These are phyloP conservation scores for Termitomyces sp. DNA, from an alignment of 768 basidiomycete genomes.

Conservation along the genomic window DNA sequence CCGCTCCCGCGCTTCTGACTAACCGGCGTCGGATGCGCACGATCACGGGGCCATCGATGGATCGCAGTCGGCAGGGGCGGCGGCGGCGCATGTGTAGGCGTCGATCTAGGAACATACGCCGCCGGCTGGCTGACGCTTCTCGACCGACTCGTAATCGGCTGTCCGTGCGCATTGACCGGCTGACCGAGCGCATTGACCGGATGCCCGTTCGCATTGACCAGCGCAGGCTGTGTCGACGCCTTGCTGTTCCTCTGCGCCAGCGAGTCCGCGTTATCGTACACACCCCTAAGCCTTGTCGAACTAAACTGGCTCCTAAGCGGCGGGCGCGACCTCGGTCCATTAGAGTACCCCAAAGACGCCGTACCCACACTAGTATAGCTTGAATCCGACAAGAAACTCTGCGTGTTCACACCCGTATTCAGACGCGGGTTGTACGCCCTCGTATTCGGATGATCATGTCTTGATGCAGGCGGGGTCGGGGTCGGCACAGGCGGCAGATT, in stretches of 20 bases:
- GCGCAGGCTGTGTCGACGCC: conserved; percentile 15
- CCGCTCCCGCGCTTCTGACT: conserved; percentile 75
- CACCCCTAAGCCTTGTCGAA: conserved; percentile 49
- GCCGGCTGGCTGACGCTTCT: conserved; percentile 79
- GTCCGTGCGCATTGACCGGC: conserved; percentile 20
- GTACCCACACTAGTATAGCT: conserved; percentile 19
- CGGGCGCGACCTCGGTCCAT: conserved; percentile 31
- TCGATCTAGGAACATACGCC: conserved; percentile 54
- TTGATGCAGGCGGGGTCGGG: conserved; percentile 11
- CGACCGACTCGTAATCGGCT: conserved; percentile 45
- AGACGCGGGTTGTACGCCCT: conserved; percentile 43
- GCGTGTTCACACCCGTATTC: conserved; percentile 35
- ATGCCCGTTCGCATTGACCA: conserved; percentile 19
- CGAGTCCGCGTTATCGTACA: conserved; percentile 42
- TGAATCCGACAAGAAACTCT: conserved; percentile 40
- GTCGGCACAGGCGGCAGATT: conserved; percentile 36
- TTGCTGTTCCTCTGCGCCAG: conserved; percentile 15
- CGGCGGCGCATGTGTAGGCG: conserved; percentile 41
- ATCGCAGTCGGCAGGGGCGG: conserved; percentile 28
- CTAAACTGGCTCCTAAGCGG: conserved; percentile 66
- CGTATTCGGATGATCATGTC: conserved; percentile 11
- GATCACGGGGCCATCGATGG: conserved; percentile 40
- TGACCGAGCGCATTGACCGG: conserved; percentile 24
- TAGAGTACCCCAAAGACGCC: conserved; percentile 9
- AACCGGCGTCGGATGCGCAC: conserved; percentile 32